A percentile compares a stretch with the other conserved stretches of the same genome.
These are phyloP conservation scores for Fusarium sp. DNA, from an alignment of 2,329 filamentous ascomycete genomes.

Conservation along the genomic window DNA sequence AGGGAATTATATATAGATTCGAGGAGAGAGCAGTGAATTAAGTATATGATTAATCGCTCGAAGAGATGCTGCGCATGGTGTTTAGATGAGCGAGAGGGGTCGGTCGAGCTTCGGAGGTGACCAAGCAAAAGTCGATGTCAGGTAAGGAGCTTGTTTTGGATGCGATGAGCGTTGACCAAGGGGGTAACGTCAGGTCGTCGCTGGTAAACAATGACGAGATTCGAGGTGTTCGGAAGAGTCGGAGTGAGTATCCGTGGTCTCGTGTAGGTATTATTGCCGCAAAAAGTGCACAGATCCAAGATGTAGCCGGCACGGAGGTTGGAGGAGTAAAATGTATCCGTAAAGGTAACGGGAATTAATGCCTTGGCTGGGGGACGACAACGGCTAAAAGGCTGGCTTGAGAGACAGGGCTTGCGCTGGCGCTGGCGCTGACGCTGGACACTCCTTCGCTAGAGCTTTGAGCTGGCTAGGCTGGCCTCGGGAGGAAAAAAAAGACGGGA, in stretches of 20 bases:
- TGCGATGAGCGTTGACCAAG: conserved; percentile 16
- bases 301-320: conserved; percentile 15
- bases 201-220: conserved; percentile 15
- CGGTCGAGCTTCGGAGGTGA: conserved; percentile 36
- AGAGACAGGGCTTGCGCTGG: conserved; percentile 28
- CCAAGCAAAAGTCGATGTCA: conserved; percentile 12
- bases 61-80: conserved; percentile 32
- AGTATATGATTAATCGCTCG: conserved; percentile 34
- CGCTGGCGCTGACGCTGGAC: conserved; percentile 4
- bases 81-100: conserved; percentile 35
- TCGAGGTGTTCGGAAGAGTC: conserved; percentile 28
- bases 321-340: conserved; percentile 9
- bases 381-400: conserved; percentile 34
- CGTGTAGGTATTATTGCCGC: conserved; percentile 8
- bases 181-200: conserved; percentile 8
- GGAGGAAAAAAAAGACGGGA: too few species aligned
- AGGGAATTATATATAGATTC: conserved; percentile 35
- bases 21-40: conserved; percentile 19
- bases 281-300: conserved; percentile 18
- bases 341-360: conserved; percentile 1
- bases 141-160: conserved; percentile 22
- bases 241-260: conserved; percentile 7
- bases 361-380: conserved; percentile 28
- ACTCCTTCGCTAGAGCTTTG: not conserved
- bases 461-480: conserved; percentile 13